phyloP scores from a whole-genome alignment of 208 protist genomes.

The Wallacemonas sp. region DNA sequence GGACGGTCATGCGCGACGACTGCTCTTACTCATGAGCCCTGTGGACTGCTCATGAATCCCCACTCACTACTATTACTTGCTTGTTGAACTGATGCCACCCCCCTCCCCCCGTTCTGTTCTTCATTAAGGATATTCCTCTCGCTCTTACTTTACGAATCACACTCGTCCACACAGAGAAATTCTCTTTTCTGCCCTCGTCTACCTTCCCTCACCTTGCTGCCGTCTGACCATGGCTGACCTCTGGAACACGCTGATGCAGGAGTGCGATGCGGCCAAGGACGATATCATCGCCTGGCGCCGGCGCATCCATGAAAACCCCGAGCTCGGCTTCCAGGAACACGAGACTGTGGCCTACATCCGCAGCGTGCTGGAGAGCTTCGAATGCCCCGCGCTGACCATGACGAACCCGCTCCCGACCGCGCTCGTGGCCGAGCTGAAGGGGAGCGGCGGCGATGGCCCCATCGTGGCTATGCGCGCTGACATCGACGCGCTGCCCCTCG shows the following conservation, averaged over 20 bases:
- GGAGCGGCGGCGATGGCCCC: conserved; percentile 47
- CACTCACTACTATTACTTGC: no score
- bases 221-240: neutral
- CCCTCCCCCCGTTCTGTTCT: no score
- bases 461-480: conserved; percentile 61
- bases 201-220: no score
- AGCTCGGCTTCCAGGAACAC: conserved; percentile 47
- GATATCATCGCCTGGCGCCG: conserved; percentile 24
- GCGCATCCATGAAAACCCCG: conserved; percentile 58
- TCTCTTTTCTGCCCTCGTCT: no score
- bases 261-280: conserved; percentile 20
- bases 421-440: conserved; percentile 54
- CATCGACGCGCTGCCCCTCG: conserved; percentile 70
- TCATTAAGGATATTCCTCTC: no score
- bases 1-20: no score
- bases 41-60: no score
- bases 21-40: no score
- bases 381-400: conserved; percentile 35
- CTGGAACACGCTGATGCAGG: conserved; percentile 24
- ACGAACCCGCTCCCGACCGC: conserved; percentile 39
- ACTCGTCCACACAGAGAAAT: no score
- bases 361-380: conserved; percentile 32
- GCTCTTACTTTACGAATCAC: no score
- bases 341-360: conserved; percentile 53
- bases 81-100: no score